Base-by-base conservation (phyloP, 2,329 filamentous ascomycete species). In the Aspergillus neoniger region DNA sequence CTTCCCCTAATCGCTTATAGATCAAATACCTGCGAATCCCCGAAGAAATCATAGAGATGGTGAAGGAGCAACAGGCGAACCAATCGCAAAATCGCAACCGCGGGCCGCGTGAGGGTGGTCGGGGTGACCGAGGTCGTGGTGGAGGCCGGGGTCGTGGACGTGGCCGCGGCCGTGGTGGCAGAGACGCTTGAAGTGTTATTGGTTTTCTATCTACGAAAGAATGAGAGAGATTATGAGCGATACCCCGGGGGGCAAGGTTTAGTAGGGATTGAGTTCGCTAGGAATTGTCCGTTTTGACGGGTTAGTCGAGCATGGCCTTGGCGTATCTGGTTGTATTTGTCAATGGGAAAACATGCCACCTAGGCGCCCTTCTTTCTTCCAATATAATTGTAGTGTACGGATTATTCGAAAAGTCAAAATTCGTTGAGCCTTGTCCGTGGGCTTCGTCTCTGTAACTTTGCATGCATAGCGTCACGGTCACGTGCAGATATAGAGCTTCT, bases 11-110 rank as follows among this genome's bases (percentile, higher is more conserved):
- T 44, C 48, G 36, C 15, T 23, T 43, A 57, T 73, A 97, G 95
- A 99, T 99, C 81, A 99, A 99, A 83, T 99, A 96, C 80, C 86
- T 99, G 32, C 88, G 94, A 70, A 91, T 99, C 3, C 92, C 94
- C 55, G 94, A 99, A 79, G 94, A 98, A 77, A 96, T 99, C 64
- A 91, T 99, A 79, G 94, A 98, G 66, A 79, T 92, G 41, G 93
- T 95, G 23, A 96, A 92, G 82, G 94, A 98, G 68, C 91, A 95
- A 74, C 94, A 98, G 77, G 89, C 91, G 73, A 85, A 84, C 65
- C 88, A 91, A 70, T 67, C 76, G 51, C 72, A 74, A 47, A 73
- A 74, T 62, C 77, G 79, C 17, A 75, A 74, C 50, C 77, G 79
- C 54, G 77, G 79, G 6, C 62, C 62, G 25, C 70, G 77, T 57